Conservation (phyloP, 257 asterid species). For the Anisodus tanguticus region DNA sequence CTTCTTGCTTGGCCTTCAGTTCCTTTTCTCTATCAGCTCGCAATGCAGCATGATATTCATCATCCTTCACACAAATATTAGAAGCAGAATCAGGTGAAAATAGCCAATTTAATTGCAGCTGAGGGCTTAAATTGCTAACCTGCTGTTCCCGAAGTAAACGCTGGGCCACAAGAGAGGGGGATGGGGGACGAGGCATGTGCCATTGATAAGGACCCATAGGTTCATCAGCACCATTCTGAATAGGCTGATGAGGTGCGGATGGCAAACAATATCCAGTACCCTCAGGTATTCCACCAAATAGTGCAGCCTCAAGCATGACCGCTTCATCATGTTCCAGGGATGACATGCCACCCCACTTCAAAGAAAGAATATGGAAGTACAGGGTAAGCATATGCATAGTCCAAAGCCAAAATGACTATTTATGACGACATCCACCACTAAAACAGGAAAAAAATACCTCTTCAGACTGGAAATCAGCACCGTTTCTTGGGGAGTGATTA, state of each 20-base stretch:
- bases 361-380: slow-evolving; percentile 32
- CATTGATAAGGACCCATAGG: slow-evolving; percentile 52
- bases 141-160: slow-evolving; percentile 93
- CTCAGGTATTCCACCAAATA: slow-evolving; percentile 97
- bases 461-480: slow-evolving; percentile 64
- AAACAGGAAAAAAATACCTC: slow-evolving; percentile 52
- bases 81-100: slow-evolving; percentile 32
- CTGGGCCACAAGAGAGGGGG: slow-evolving; percentile 97
- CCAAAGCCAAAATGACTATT: not conserved
- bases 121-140: slow-evolving; percentile 52
- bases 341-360: slow-evolving; percentile 98
- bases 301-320: slow-evolving; percentile 98
- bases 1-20: slow-evolving; percentile 93
- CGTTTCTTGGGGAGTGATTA: slow-evolving; percentile 45
- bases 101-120: slow-evolving; percentile 23
- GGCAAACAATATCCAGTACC: slow-evolving; percentile 67
- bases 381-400: slow-evolving; percentile 3
- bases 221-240: slow-evolving; percentile 65
- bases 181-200: slow-evolving; percentile 77
- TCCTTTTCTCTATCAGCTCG: slow-evolving; percentile 99
- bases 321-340: slow-evolving; percentile 98
- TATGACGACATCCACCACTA: not conserved
- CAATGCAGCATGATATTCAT: slow-evolving; percentile 87
- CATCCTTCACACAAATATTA: slow-evolving; percentile 63
- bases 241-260: slow-evolving; percentile 61